These are phyloP conservation scores for Fusarium albidum DNA, from an alignment of 2,329 filamentous ascomycete species.

Conservation along the genomic window DNA sequence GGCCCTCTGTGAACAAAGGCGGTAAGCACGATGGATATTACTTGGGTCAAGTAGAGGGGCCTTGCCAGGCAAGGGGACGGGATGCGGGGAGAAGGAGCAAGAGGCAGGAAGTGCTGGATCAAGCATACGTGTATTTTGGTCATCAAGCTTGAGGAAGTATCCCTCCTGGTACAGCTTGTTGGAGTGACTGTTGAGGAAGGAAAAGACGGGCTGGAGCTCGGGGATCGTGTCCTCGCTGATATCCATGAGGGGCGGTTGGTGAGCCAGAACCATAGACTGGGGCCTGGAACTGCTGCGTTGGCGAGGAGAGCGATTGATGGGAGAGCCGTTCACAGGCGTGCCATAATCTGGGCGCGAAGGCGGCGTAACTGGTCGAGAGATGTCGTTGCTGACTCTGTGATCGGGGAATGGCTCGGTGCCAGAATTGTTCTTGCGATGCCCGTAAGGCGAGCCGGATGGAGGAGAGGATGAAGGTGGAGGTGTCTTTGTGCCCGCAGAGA, in stretches of 20 bases:
- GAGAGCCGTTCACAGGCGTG: slow-evolving; percentile 52
- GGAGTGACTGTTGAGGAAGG: slow-evolving; percentile 89
- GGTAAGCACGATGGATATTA: slow-evolving; percentile 31
- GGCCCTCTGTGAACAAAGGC: slow-evolving; percentile 70
- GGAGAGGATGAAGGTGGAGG: slow-evolving; percentile 56
- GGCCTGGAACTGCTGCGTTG: slow-evolving; percentile 70
- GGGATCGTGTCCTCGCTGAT: slow-evolving; percentile 85
- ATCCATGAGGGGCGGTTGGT: slow-evolving; percentile 87
- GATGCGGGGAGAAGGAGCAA: slow-evolving; percentile 15
- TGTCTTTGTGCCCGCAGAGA: slow-evolving; percentile 64
- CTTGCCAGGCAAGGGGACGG: slow-evolving; percentile 23
- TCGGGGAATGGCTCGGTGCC: slow-evolving; percentile 45
- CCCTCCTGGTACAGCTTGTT: slow-evolving; percentile 99
- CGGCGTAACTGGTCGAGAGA: slow-evolving; percentile 50
- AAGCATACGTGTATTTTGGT: slow-evolving; percentile 84
- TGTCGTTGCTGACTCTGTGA: slow-evolving; percentile 46
- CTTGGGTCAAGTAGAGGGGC: slow-evolving; percentile 14
- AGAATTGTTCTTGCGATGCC: slow-evolving; percentile 43
- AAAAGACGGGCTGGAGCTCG: slow-evolving; percentile 94
- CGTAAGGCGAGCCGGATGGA: slow-evolving; percentile 45
- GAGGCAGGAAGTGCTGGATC: slow-evolving; percentile 37
- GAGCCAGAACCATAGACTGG: slow-evolving; percentile 85
- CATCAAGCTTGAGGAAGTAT: slow-evolving; percentile 96
- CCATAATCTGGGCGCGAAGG: slow-evolving; percentile 52
- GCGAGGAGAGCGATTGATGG: slow-evolving; percentile 52